Evolutionary conservation across 139 green algal genomes (phyloP), one percentile per base, ranked within the genome.

Genomic region (Coelastrella sp.): DNA sequence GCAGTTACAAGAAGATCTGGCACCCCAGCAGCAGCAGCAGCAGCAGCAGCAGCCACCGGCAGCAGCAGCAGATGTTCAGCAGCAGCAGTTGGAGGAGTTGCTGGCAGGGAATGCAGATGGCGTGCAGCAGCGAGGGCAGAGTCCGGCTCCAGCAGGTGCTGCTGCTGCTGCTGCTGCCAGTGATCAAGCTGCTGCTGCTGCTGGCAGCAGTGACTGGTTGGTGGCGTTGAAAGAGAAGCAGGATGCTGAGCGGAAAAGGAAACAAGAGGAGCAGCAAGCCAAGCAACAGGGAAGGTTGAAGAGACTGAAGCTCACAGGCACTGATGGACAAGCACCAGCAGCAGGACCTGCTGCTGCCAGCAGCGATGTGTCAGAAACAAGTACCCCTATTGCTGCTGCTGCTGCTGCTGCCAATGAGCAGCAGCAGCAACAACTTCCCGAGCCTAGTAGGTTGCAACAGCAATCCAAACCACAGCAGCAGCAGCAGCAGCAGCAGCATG

Each of bases 1-100:
- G 79, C 78, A 85, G 67, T 72, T 72, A 59, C 79, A 84, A 38
- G 37, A 45, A 69, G 48, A 35, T 59, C 38, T 30, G 30, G 63
- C 50, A 34, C 67, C 71, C 50, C 59, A 57, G 21, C 23, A 45
- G 34, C 37, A 68, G 74, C 48, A 82, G 74, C 51, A 82, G 74
- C 50, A 83, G 57, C 34, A n/a, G 35, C 30, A 13, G 57, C 51
- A 15, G n/a, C 27, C 30, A 25, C 50, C 50, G 17, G 74, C 74
- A 51, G 74, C 30, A 67, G 45, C 77, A 62, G 60, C 25, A 25
- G 53, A 25, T 7, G 53, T 32, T 27, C 53, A 64, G 53, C 53
- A 64, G 53, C 53, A 64, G 53, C 53, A 64, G 53, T 27, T 11
- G 45, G 45, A 8, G 8, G 45, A 53, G 8, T 21, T 53, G 45